Base-by-base conservation (phyloP, 2,329 filamentous ascomycete genomes). In the Aurifilum marmelostoma region DNA sequence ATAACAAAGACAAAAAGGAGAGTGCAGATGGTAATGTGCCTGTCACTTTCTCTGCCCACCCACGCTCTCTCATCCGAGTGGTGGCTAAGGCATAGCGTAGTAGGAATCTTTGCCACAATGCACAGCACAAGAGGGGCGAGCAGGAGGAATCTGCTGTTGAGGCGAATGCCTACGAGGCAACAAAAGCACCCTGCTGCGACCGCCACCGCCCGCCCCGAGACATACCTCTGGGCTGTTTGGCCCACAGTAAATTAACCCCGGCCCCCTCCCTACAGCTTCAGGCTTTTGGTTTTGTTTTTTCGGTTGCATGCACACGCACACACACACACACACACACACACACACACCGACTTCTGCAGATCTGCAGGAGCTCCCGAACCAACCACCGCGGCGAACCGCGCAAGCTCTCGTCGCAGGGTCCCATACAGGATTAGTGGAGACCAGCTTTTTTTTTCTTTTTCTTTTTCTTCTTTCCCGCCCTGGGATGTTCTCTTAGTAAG, bases 281-380 rank as follows among this genome's bases (percentile, higher is more conserved):
- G 41, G 41, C 41, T 2, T 14, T n/a, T n/a, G 7, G 7, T 21
- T n/a, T 11, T 21, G 3, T 47, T 9, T n/a, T 21, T 2, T 56
- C 32, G 5, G 24, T 27, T 18, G 52, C 52, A 56, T 18, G 24
- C 50, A 2, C 47, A n/a, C 47, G 27, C 50, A n/a, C n/a, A 8
- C 8, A 4, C 8, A 8, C 34, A 4, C 34, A 34, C 34, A 34
- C 34, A 34, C 34, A 4, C 52, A 2, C 50, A 24, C 50, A 29
- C 52, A 56, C 52, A 56, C 52, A 56, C 52, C 52, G 52, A 56
- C 52, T 29, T 29, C 27, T 56, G 52, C 24, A 56, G 52, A 56
- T 56, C 52, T 27, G 18, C 8, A 56, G 27, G 52, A 29, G 12
- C 27, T 29, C 12, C 21, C 52, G 52, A 14, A 29, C 52, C 52